Percentiles rank a stretch among this genome's conserved stretches.
Conservation (phyloP, 2,329 filamentous ascomycete species). For the Triangularia verruculosa region DNA sequence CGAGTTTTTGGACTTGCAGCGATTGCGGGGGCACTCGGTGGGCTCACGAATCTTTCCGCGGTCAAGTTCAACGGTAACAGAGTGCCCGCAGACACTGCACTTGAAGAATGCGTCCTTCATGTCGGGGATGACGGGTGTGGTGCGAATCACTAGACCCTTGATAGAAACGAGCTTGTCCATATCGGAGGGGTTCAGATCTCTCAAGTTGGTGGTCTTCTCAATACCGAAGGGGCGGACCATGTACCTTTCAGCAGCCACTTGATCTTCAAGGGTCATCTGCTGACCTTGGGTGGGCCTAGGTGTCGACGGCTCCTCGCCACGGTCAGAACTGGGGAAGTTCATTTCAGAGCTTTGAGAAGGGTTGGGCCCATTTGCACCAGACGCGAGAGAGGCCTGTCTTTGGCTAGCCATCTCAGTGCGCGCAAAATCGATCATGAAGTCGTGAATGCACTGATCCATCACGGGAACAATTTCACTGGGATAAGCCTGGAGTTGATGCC, state of each 20-base stretch:
- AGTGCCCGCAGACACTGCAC: constrained; percentile 90
- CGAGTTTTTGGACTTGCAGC: constrained; percentile 83
- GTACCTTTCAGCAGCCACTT: constrained; percentile 76
- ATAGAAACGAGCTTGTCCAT: constrained; percentile 95
- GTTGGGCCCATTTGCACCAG: constrained; percentile 45
- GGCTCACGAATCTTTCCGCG: constrained; percentile 95
- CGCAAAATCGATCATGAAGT: constrained; percentile 87
- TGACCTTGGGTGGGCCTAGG: constrained; percentile 45
- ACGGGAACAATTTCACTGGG: constrained; percentile 94
- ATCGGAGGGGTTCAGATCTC: constrained; percentile 90
- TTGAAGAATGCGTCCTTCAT: constrained; percentile 99
- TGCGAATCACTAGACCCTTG: constrained; percentile 93
- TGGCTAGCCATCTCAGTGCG: constrained; percentile 72
- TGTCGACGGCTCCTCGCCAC: constrained; percentile 51
- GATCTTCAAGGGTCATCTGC: constrained; percentile 65
- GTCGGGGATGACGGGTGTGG: constrained; percentile 94
- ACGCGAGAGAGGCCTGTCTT: constrained; percentile 56
- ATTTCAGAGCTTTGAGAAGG: constrained; percentile 67
- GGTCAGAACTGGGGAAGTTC: constrained; percentile 76
- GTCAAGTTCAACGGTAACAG: constrained; percentile 85
- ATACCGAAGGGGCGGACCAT: constrained; percentile 87
- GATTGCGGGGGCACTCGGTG: constrained; percentile 77
- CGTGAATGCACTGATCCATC: constrained; percentile 93
- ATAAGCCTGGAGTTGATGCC: constrained; percentile 92
- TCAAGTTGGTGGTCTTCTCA: constrained; percentile 82